These are phyloP conservation scores for Fonsecaea monophora DNA, from an alignment of 2,329 filamentous ascomycete genomes.

Conservation along the genomic window DNA sequence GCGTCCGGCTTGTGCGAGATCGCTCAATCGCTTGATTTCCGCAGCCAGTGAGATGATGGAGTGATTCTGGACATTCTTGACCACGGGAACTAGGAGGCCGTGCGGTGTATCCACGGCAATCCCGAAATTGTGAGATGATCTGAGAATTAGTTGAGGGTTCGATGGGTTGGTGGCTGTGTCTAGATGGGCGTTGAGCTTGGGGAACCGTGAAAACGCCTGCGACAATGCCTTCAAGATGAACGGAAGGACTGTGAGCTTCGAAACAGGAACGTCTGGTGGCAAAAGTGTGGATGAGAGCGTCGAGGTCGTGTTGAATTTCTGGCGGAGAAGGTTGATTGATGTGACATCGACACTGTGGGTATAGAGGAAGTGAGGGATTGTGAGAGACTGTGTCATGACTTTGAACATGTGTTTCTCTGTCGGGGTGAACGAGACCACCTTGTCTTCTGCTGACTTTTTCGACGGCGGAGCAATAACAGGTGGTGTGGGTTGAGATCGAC, in stretches of 20 bases:
- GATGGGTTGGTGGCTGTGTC: slow-evolving; percentile 64
- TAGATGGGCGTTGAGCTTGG: slow-evolving; percentile 84
- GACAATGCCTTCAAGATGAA: slow-evolving; percentile 97
- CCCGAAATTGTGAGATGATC: slow-evolving; percentile 89
- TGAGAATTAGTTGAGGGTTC: slow-evolving; percentile 78
- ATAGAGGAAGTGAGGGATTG: slow-evolving; percentile 94
- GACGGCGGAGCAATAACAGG: not conserved
- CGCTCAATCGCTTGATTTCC: slow-evolving; percentile 76
- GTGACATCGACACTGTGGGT: slow-evolving; percentile 87
- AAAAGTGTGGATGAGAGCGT: slow-evolving; percentile 41
- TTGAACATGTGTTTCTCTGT: slow-evolving; percentile 96
- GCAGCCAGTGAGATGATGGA: slow-evolving; percentile 79
- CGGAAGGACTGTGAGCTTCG: slow-evolving; percentile 84
- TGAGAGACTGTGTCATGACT: slow-evolving; percentile 88
- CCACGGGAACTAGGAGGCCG: slow-evolving; percentile 88
- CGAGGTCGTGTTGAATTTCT: slow-evolving; percentile 42
- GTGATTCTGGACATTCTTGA: slow-evolving; percentile 78
- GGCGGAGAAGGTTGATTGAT: slow-evolving; percentile 71
- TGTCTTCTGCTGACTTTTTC: slow-evolving; percentile 29
- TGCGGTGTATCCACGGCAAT: slow-evolving; percentile 91
- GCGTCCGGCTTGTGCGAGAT: slow-evolving; percentile 73
- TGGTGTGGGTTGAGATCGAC: slow-evolving; percentile 43
- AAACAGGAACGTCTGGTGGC: slow-evolving; percentile 49
- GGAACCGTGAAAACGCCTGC: slow-evolving; percentile 77
- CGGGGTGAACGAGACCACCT: slow-evolving; percentile 66